Conservation (phyloP, 2,329 filamentous ascomycete genomes). For the Thielaviopsis musarum region DNA sequence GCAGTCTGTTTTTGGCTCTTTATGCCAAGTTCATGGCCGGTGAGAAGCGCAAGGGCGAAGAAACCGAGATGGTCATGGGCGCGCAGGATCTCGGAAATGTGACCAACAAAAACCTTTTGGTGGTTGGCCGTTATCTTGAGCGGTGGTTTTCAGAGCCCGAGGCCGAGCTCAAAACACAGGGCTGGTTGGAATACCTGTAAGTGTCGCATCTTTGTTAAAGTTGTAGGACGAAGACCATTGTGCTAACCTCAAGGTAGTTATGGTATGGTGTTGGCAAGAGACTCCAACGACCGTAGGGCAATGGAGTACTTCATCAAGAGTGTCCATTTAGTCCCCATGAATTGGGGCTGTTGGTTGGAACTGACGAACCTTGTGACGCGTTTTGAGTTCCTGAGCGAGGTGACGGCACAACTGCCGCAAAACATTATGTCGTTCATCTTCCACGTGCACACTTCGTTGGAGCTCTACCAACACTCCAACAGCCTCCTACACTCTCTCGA, state of each 20-base stretch:
- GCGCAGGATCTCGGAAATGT: slow-evolving; percentile 77
- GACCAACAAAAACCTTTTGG: slow-evolving; percentile 67
- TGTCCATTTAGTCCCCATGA: slow-evolving; percentile 80
- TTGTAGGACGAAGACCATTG: no score
- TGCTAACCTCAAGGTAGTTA: slow-evolving; percentile 34
- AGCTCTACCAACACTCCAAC: slow-evolving; percentile 74
- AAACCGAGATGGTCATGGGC: slow-evolving; percentile 92
- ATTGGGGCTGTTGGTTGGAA: slow-evolving; percentile 96
- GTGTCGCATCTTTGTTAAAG: slow-evolving; percentile 15
- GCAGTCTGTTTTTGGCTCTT: slow-evolving; percentile 76
- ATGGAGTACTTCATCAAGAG: slow-evolving; percentile 77
- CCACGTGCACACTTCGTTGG: slow-evolving; percentile 75
- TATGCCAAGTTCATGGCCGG: slow-evolving; percentile 89
- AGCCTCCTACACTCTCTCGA: slow-evolving; percentile 53
- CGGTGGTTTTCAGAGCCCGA: slow-evolving; percentile 61
- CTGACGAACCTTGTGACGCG: slow-evolving; percentile 65
- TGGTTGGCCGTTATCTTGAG: slow-evolving; percentile 59
- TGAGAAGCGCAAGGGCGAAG: slow-evolving; percentile 91
- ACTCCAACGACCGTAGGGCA: slow-evolving; percentile 75
- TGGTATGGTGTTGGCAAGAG: slow-evolving; percentile 74
- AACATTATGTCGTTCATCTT: slow-evolving; percentile 93
- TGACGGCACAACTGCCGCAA: slow-evolving; percentile 58
- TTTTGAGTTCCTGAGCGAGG: slow-evolving; percentile 64
- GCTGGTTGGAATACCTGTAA: slow-evolving; percentile 79
- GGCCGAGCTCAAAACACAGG: slow-evolving; percentile 50